Evolutionary conservation across 805 yeast genomes (phyloP).

Genomic region (Lipomyces sp.): DNA sequence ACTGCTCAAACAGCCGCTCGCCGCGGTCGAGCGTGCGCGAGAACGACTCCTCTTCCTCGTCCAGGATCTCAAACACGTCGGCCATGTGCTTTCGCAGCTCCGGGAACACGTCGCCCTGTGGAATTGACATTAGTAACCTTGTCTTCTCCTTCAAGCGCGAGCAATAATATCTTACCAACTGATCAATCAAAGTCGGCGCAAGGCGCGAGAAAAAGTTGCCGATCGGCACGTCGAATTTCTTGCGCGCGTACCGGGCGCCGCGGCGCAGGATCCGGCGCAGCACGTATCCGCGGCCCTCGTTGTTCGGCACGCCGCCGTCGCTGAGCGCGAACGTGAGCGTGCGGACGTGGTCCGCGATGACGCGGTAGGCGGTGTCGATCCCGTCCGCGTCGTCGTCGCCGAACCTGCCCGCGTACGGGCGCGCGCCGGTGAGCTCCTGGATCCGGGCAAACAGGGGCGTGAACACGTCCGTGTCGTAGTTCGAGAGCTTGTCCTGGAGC

Average conservation of each 20-base stretch:
- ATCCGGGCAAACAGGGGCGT: slow-evolving; percentile 80
- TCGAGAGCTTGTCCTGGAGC: slow-evolving; percentile 84
- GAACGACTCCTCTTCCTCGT: slow-evolving; percentile 94
- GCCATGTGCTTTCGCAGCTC: slow-evolving; percentile 71
- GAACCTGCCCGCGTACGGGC: slow-evolving; percentile 87
- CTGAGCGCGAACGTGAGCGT: slow-evolving; percentile 93
- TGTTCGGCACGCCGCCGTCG: slow-evolving; percentile 99
- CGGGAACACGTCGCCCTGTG: slow-evolving; percentile 86
- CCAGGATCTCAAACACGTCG: slow-evolving; percentile 80
- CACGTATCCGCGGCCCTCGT: slow-evolving; percentile 98
- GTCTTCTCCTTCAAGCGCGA: background rate
- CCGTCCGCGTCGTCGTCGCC: slow-evolving; percentile 89
- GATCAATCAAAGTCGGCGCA: slow-evolving; percentile 88
- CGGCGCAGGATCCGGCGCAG: slow-evolving; percentile 95
- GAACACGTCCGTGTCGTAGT: slow-evolving; percentile 97
- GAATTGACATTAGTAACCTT: no score
- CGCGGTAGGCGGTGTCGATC: slow-evolving; percentile 96
- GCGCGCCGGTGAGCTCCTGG: slow-evolving; percentile 88
- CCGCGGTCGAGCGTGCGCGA: slow-evolving; percentile 97
- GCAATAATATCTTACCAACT: slow-evolving; percentile 44
- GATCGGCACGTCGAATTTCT: slow-evolving; percentile 92
- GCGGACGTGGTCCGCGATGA: slow-evolving; percentile 96
- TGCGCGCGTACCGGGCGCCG: slow-evolving; percentile 95
- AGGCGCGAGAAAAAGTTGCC: slow-evolving; percentile 90
- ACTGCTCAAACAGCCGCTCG: slow-evolving; percentile 91